phyloP scores from a whole-genome alignment of 768 basidiomycete species.

The Lactarius sp. region DNA sequence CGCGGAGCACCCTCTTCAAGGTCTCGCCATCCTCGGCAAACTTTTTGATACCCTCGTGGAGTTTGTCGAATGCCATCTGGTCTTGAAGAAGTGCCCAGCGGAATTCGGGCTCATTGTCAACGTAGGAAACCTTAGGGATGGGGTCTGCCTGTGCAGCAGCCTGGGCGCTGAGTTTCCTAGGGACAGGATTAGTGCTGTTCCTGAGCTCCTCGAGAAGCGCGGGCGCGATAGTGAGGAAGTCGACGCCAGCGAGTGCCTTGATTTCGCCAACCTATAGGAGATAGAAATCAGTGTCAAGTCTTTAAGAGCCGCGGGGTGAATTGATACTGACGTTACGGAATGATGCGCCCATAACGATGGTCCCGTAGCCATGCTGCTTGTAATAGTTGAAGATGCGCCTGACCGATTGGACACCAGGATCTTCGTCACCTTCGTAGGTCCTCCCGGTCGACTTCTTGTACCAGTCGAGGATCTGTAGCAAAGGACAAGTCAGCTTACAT shows the following conservation, averaged over 20 bases:
- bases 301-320: neutral
- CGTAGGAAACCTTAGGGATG: conserved; percentile 73
- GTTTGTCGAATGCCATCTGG: conserved; percentile 97
- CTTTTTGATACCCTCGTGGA: conserved; percentile 97
- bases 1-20: conserved; percentile 74
- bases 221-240: conserved; percentile 96
- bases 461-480: conserved; percentile 90
- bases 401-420: conserved; percentile 95
- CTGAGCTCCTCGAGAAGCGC: conserved; percentile 89
- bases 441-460: conserved; percentile 88
- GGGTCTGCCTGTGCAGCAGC: conserved; percentile 55
- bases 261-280: conserved; percentile 74
- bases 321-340: conserved; percentile 84
- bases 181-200: conserved; percentile 68
- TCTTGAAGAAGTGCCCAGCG: conserved; percentile 91
- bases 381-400: conserved; percentile 99
- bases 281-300: neutral
- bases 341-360: conserved; percentile 99
- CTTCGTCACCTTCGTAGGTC: conserved; percentile 83
- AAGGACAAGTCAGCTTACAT: conserved; percentile 21
- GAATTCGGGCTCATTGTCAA: conserved; percentile 96
- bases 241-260: conserved; percentile 90
- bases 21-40: conserved; percentile 94
- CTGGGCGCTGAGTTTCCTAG: conserved; percentile 73
- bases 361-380: conserved; percentile 97